Conservation (phyloP, 164 flowering plant species). For the Aristolochia californica region DNA sequence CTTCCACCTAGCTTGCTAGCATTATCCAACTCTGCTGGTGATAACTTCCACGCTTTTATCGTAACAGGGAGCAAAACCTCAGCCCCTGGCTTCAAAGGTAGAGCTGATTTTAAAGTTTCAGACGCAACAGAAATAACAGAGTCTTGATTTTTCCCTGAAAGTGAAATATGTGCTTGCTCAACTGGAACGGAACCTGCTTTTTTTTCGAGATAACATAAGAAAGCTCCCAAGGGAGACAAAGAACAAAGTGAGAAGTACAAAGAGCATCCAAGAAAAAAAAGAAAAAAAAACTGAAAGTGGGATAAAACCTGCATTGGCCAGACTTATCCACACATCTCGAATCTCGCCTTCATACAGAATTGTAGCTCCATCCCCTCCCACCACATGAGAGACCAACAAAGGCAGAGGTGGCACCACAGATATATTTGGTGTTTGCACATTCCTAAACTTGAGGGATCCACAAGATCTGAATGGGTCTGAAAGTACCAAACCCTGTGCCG, state of each 20-base stretch:
- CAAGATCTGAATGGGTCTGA: constrained; percentile 96
- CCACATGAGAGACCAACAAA: constrained; percentile 70
- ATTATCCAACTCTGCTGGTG: constrained; percentile 46
- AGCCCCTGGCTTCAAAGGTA: constrained; percentile 92
- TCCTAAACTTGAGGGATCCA: constrained; percentile 68
- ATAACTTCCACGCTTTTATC: constrained; percentile 86
- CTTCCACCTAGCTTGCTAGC: constrained; percentile 39
- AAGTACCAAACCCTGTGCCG: constrained; percentile 92
- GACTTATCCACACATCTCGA: constrained; percentile 73
- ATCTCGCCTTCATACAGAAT: constrained; percentile 96
- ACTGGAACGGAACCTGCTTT: constrained; percentile 54
- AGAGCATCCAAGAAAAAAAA: too few relatives aligned
- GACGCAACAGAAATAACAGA: constrained; percentile 57
- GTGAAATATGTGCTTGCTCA: constrained; percentile 84
- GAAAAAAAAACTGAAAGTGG: constrained; percentile 24
- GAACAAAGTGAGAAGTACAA: too few relatives aligned
- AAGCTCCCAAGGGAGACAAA: too few relatives aligned
- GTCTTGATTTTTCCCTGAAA: constrained; percentile 94
- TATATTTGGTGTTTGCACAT: constrained; percentile 57
- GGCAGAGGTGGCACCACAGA: constrained; percentile 82
- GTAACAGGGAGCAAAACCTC: constrained; percentile 75
- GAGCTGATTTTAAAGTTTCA: constrained; percentile 63
- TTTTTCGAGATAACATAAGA: too few relatives aligned
- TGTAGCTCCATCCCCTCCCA: constrained; percentile 87
- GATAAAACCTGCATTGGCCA: constrained; percentile 78